Evolutionary conservation across 495 filamentous ascomycete genomes (phyloP), one percentile per base, ranked within the genome.

Genomic region (Cenococcum geophilum): DNA sequence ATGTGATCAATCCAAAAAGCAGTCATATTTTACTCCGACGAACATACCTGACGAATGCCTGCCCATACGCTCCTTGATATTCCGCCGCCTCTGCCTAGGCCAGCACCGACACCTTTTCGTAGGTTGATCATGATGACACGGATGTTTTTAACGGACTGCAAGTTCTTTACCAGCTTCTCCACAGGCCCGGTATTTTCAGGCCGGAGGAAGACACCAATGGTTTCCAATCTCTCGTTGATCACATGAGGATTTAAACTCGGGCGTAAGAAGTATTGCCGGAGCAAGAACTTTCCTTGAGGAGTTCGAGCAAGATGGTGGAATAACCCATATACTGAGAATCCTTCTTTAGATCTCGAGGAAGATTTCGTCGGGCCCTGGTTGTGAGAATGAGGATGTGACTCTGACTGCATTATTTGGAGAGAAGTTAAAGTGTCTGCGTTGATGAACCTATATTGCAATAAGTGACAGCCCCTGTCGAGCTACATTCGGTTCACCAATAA

Each of bases 281-380:
- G 79, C 51, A 81, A 82, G 23, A 76, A 71, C 66, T 86, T 89
- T 1, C 95, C 93, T 66, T 96, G 89, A 5, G 89, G 84, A 1
- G 89, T 96, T 35, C 80, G 82, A 45, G 95, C 88, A 60, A 92
- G 77, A 42, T 86, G 79, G 47, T 86, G 82, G 62, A 95, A 91
- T 12, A 95, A 77, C 4, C 91, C 93, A 63, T 88, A 95, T 1
- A 98, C 74, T 1, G 92, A 96, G n/a, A 97, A 80, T 8, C 85
- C 87, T 71, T 97, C 91, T 71, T 96, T 97, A 0, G 86, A 82
- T 14, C 86, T 86, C 0, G 86, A 86, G 8, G 80, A 78, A 5
- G 80, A 84, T 62, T 75, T 83, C 11, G 79, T 83, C 12, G 88
- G 86, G 1, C 88, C 89, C 72, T 91, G 88, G 68, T 86, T 89